These are phyloP conservation scores for Camptophora hylomeconis DNA, from an alignment of 2,329 filamentous ascomycete species.

Conservation along the genomic window DNA sequence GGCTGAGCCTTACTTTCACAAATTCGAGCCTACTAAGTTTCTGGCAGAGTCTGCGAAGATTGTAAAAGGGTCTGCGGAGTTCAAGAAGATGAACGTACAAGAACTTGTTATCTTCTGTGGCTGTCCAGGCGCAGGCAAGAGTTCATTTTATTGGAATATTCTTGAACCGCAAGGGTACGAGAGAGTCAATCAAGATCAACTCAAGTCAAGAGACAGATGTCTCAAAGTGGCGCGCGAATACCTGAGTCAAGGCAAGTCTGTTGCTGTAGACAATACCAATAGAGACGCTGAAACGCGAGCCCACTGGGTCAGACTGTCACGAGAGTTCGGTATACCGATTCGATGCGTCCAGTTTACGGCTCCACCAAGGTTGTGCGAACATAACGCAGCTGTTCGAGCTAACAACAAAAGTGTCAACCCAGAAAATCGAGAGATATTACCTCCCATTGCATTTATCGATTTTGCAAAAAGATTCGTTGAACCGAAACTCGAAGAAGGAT, in stretches of 20 bases:
- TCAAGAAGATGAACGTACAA: constrained; percentile 48
- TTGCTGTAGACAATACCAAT: constrained; percentile 97
- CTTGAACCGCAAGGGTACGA: constrained; percentile 68
- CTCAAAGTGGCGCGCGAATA: constrained; percentile 58
- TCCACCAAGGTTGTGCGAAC: constrained; percentile 54
- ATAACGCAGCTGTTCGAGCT: constrained; percentile 77
- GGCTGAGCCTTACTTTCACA: constrained; percentile 51
- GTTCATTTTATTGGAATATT: constrained; percentile 71
- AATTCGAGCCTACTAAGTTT: constrained; percentile 57
- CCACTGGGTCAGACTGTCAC: constrained; percentile 67
- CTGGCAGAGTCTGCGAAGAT: constrained; percentile 21
- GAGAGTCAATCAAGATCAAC: constrained; percentile 77
- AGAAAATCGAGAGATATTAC: constrained; percentile 60
- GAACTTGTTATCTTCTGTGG: constrained; percentile 82
- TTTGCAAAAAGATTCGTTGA: constrained; percentile 62
- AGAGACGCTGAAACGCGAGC: constrained; percentile 62
- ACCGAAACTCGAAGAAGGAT: constrained; percentile 65
- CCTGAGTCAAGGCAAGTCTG: constrained; percentile 51
- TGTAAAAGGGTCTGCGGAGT: constrained; percentile 13
- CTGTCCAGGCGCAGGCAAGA: constrained; percentile 81
- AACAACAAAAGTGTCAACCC: constrained; percentile 46
- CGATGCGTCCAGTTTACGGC: constrained; percentile 79
- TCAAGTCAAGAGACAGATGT: constrained; percentile 59
- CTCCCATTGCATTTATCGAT: constrained; percentile 65
- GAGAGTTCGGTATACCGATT: constrained; percentile 57